phyloP scores from a whole-genome alignment of 2,329 filamentous ascomycete species.

The Xylariales sp. region DNA sequence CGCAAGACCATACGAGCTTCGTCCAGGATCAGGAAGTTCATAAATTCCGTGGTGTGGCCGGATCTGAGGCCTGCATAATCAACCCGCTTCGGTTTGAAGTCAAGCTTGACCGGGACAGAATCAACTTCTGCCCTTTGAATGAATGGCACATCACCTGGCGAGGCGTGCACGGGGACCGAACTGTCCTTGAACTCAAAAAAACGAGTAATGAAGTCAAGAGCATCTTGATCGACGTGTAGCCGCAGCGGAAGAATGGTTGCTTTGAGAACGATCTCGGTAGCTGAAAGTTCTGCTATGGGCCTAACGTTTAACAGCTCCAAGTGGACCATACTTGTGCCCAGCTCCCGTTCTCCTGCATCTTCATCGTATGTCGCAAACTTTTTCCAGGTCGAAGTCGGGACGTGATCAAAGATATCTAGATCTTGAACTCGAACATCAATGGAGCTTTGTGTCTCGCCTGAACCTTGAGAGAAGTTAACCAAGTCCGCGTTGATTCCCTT shows the following conservation, averaged over 20 bases:
- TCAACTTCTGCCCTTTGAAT: conserved; percentile 86
- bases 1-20: conserved; percentile 80
- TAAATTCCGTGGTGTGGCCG: conserved; percentile 93
- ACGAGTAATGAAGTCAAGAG: conserved; percentile 90
- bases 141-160: conserved; percentile 73
- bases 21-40: conserved; percentile 96
- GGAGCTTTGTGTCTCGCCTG: conserved; percentile 81
- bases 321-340: conserved; percentile 84
- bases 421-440: conserved; percentile 78
- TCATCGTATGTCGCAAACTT: conserved; percentile 95
- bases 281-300: conserved; percentile 77
- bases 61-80: conserved; percentile 91
- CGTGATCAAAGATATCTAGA: conserved; percentile 88
- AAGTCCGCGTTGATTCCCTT: conserved; percentile 80
- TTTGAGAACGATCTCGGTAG: conserved; percentile 83
- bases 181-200: conserved; percentile 99
- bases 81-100: conserved; percentile 98
- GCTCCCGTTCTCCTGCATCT: conserved; percentile 80
- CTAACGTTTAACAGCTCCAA: conserved; percentile 84
- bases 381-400: conserved; percentile 95
- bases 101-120: conserved; percentile 74
- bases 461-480: conserved; percentile 70
- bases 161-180: conserved; percentile 44
- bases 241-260: conserved; percentile 77
- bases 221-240: conserved; percentile 94